Base-by-base conservation (phyloP, 129 eudicot species). In the Lonicera japonica region DNA sequence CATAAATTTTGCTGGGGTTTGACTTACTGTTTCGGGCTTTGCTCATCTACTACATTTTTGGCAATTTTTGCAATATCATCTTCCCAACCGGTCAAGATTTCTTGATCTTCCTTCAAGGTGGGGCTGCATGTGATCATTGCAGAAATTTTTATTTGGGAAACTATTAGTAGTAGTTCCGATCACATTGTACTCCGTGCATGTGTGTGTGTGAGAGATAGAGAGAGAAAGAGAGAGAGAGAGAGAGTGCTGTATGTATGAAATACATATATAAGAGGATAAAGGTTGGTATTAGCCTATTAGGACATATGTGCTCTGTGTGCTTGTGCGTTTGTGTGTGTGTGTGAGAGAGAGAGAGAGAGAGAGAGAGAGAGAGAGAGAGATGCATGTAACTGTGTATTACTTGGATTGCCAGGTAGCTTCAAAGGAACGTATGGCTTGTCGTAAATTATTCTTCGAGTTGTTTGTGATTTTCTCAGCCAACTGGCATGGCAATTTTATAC, bases 351-450 rank as follows among this genome's bases (percentile, higher is more conserved):
- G 43, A n/a, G 63, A 58, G 41, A 36, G 38, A 58, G 23, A 36
- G 48, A 57, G 36, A 25, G 8, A 34, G 9, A 58, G n/a, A 1
- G n/a, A n/a, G n/a, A n/a, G n/a, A n/a, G n/a, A n/a, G n/a, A n/a
- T n/a, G n/a, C n/a, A n/a, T n/a, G n/a, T n/a, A 57, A 1, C 3
- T 23, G 20, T 14, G 25, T 66, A 34, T 61, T 75, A 88, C 96
- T 70, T 79, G 58, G 68, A 55, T 77, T 76, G 83, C 80, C 82
- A 79, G 65, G 86, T 84, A 50, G 94, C 96, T 71, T 88, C 94
- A 41, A 88, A 82, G 21, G 96, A 88, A 38, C 96, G 94, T 46
- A 88, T 82, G 47, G 96, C 94, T 77, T 88, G 96, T 54, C 94
- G 81, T 69, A 88, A 69, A 63, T 88, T 88, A 54, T 77, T 81